Conservation (phyloP, 2,329 filamentous ascomycete genomes). For the Sporothrix brasiliensis region DNA sequence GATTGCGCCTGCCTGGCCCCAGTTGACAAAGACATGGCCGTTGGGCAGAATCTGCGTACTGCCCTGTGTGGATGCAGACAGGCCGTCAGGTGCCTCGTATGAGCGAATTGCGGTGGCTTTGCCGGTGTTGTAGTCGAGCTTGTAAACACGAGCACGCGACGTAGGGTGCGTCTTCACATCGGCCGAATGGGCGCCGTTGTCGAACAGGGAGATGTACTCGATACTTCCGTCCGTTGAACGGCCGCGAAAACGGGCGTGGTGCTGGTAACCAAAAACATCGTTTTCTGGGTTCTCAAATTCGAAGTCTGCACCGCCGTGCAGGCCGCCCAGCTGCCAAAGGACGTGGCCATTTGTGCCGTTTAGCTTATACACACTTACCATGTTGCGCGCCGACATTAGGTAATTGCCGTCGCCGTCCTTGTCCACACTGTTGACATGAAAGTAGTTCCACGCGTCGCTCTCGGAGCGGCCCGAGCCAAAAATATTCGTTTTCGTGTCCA, state of each 20-base stretch:
- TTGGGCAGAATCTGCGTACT: slow-evolving; percentile 40
- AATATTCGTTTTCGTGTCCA: neutral
- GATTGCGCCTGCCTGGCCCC: slow-evolving; percentile 51
- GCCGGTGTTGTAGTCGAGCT: slow-evolving; percentile 33
- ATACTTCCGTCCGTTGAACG: slow-evolving; percentile 47
- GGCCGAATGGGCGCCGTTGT: slow-evolving; percentile 46
- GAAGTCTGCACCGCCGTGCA: slow-evolving; percentile 47
- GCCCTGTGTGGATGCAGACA: slow-evolving; percentile 46
- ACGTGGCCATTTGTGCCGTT: slow-evolving; percentile 40
- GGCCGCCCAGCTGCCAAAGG: slow-evolving; percentile 54
- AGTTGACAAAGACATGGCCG: slow-evolving; percentile 49
- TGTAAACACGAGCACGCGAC: slow-evolving; percentile 39
- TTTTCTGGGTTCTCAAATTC: slow-evolving; percentile 47
- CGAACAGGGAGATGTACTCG: slow-evolving; percentile 53
- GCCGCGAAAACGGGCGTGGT: slow-evolving; percentile 47
- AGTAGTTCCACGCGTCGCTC: slow-evolving; percentile 50
- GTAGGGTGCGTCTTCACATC: slow-evolving; percentile 21
- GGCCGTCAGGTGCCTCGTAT: slow-evolving; percentile 40
- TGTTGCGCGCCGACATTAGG: slow-evolving; percentile 55
- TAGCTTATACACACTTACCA: slow-evolving; percentile 36
- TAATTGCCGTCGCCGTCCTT: slow-evolving; percentile 56
- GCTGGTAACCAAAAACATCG: slow-evolving; percentile 53
- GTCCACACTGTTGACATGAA: slow-evolving; percentile 60
- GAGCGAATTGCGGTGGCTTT: slow-evolving; percentile 36
- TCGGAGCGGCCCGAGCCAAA: slow-evolving; percentile 5